phyloP scores from a whole-genome alignment of 2,329 filamentous ascomycete genomes.

The Cordyceps farinosa region DNA sequence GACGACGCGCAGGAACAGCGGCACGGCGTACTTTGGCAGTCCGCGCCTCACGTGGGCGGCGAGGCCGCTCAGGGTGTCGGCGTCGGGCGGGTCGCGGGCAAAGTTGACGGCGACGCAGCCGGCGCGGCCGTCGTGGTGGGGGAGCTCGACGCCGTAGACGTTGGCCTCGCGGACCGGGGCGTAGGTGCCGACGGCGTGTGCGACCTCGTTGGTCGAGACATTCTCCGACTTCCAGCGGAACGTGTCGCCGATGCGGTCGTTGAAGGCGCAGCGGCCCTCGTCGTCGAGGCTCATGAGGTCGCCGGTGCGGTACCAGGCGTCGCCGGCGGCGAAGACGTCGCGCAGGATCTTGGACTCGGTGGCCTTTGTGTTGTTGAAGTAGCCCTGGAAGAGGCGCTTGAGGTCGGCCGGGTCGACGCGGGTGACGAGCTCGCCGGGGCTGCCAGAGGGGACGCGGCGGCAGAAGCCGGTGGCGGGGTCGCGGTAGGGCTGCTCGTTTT shows the following conservation, averaged over 20 bases:
- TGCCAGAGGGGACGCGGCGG: slow-evolving; percentile 51
- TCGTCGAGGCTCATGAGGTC: slow-evolving; percentile 70
- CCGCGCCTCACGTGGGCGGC: slow-evolving; percentile 53
- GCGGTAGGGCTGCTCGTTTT: slow-evolving; percentile 64
- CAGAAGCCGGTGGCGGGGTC: slow-evolving; percentile 69
- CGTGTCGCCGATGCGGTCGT: slow-evolving; percentile 75
- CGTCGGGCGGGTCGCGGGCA: slow-evolving; percentile 38
- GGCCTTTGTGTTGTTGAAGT: slow-evolving; percentile 70
- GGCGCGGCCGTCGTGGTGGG: slow-evolving; percentile 77
- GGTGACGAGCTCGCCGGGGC: slow-evolving; percentile 73
- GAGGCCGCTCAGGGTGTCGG: slow-evolving; percentile 53
- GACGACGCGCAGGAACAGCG: slow-evolving; percentile 71
- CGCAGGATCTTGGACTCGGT: slow-evolving; percentile 71
- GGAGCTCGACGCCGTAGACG: slow-evolving; percentile 78
- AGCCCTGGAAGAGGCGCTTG: slow-evolving; percentile 69
- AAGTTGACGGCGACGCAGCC: slow-evolving; percentile 73
- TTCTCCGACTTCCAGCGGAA: slow-evolving; percentile 83
- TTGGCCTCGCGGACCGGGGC: slow-evolving; percentile 71
- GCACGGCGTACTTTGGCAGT: slow-evolving; percentile 72
- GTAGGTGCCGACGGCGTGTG: slow-evolving; percentile 67
- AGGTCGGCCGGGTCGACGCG: slow-evolving; percentile 64
- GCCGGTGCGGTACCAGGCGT: slow-evolving; percentile 81
- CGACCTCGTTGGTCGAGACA: slow-evolving; percentile 77
- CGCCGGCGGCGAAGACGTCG: slow-evolving; percentile 69
- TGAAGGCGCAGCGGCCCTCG: slow-evolving; percentile 74